Evolutionary conservation across 2,329 filamentous ascomycete genomes (phyloP).

Genomic region (Karstenula rhodostoma): DNA sequence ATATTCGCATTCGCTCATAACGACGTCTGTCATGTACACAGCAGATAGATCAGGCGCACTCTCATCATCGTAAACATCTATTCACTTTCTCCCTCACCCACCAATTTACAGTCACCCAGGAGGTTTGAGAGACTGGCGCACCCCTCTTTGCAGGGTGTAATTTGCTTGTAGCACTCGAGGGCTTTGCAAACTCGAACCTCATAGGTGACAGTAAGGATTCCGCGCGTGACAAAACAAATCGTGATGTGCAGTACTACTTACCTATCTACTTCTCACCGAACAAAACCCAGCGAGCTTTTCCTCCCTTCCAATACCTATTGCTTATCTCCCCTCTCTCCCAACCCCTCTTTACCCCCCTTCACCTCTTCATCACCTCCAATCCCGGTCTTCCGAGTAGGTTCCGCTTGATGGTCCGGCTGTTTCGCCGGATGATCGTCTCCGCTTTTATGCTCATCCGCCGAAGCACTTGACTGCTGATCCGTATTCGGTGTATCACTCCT

Average conservation of each 20-base stretch:
- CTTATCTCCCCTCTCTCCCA: slow-evolving; percentile 25
- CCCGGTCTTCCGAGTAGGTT: slow-evolving; percentile 43
- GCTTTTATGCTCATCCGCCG: slow-evolving; percentile 32
- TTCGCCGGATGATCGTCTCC: slow-evolving; percentile 50
- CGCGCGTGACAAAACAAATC: too few species aligned
- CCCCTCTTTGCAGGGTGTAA: too few species aligned
- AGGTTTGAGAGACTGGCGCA: too few species aligned
- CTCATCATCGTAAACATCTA: too few species aligned
- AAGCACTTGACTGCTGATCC: slow-evolving; percentile 43
- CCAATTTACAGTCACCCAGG: too few species aligned
- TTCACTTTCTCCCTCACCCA: too few species aligned
- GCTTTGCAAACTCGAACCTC: too few species aligned
- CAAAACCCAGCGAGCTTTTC: background rate
- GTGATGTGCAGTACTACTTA: too few species aligned
- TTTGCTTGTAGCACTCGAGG: too few species aligned
- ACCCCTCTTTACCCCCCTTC: slow-evolving; percentile 45
- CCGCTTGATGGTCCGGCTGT: slow-evolving; percentile 46
- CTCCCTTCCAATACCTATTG: background rate
- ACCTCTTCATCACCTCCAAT: slow-evolving; percentile 40
- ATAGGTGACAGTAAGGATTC: too few species aligned
- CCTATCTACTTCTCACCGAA: background rate
- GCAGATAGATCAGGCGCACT: background rate
- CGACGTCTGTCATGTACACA: background rate
- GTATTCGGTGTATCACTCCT: slow-evolving; percentile 37
- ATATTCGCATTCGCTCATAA: background rate